phyloP scores from a whole-genome alignment of 2,329 filamentous ascomycete genomes.

The Trichoderma breve region DNA sequence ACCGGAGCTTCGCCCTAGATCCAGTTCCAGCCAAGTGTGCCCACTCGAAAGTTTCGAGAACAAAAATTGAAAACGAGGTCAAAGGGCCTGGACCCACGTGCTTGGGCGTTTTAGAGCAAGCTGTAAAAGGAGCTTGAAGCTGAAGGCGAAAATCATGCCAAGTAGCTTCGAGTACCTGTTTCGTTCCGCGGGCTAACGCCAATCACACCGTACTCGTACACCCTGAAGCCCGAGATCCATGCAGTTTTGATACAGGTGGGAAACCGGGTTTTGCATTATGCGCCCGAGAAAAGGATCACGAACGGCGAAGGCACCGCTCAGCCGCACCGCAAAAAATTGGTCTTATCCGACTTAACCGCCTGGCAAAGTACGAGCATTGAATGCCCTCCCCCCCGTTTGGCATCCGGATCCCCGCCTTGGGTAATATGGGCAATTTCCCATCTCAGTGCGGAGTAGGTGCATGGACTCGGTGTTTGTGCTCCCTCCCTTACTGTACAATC shows the following conservation, averaged over 20 bases:
- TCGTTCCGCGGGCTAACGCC: not conserved
- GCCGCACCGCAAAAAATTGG: conserved; percentile 5
- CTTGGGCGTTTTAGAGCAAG: not conserved
- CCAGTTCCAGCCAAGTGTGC: conserved; percentile 4
- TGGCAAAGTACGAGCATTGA: not conserved
- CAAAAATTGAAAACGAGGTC: not conserved
- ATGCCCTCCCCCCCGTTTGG: not conserved
- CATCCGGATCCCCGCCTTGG: not conserved
- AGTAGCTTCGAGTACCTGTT: not conserved
- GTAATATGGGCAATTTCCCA: conserved; percentile 6
- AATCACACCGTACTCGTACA: not conserved
- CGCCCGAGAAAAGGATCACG: not conserved
- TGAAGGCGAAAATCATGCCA: not conserved
- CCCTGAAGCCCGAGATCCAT: not conserved
- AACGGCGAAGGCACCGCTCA: not conserved
- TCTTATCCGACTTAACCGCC: not conserved
- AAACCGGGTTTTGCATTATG: not conserved
- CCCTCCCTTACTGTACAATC: not conserved
- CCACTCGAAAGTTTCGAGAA: conserved; percentile 16
- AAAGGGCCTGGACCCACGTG: not conserved
- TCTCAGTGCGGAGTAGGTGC: not conserved
- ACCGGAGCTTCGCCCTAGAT: conserved; percentile 1
- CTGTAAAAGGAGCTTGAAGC: not conserved
- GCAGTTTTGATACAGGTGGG: not conserved
- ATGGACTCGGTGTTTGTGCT: not conserved